These are phyloP conservation scores for Monosporascus sp. DNA, from an alignment of 2,329 filamentous ascomycete species.

Conservation along the genomic window DNA sequence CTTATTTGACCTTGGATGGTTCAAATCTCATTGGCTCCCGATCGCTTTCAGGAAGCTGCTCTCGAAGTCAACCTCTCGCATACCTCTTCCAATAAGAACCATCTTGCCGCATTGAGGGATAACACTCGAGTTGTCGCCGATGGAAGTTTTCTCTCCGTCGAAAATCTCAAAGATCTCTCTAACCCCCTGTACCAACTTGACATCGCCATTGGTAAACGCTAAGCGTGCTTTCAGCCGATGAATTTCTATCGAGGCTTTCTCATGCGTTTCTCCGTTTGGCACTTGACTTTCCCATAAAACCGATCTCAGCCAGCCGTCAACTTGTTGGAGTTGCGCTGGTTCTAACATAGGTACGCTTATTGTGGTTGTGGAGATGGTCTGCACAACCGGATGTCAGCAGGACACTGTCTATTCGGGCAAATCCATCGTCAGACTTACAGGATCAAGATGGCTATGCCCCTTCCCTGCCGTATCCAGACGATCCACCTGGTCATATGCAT, in stretches of 20 bases:
- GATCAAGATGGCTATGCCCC: slow-evolving; percentile 87
- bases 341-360: slow-evolving; percentile 61
- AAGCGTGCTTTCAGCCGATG: slow-evolving; percentile 85
- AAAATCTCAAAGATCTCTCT: slow-evolving; percentile 90
- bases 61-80: slow-evolving; percentile 48
- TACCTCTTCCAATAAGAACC: slow-evolving; percentile 57
- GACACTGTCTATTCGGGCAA: background rate
- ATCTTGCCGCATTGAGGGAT: slow-evolving; percentile 47
- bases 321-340: slow-evolving; percentile 49
- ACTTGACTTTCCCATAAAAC: slow-evolving; percentile 77
- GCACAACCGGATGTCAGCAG: slow-evolving; percentile 11
- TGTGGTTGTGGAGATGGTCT: slow-evolving; percentile 82
- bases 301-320: slow-evolving; percentile 79
- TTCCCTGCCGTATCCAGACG: slow-evolving; percentile 66
- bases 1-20: background rate
- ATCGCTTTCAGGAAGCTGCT: slow-evolving; percentile 29
- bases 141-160: slow-evolving; percentile 41
- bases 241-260: slow-evolving; percentile 60
- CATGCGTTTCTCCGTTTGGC: slow-evolving; percentile 36
- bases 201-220: slow-evolving; percentile 55
- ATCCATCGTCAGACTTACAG: slow-evolving; percentile 46
- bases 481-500: slow-evolving; percentile 83
- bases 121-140: slow-evolving; percentile 18
- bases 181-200: slow-evolving; percentile 85
- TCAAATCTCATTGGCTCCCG: slow-evolving; percentile 3